Evolutionary conservation across 352 stramenopile genomes (phyloP).

Genomic region (Pythium rhizo-oryzae): DNA sequence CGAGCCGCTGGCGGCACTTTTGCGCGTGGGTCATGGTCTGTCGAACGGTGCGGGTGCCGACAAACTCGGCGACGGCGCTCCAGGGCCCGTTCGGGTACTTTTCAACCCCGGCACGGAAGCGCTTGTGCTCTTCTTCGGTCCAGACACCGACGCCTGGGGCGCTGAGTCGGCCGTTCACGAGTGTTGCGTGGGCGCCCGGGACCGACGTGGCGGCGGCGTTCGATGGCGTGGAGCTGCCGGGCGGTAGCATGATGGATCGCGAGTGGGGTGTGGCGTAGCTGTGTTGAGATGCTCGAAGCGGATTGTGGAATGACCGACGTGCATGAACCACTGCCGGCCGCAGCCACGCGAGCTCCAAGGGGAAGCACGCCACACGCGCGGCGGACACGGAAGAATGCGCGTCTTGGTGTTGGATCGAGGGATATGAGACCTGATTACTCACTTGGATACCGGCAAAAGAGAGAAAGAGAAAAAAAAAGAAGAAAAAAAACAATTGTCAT

Average conservation of each 20-base stretch:
- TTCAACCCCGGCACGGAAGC: constrained; percentile 20
- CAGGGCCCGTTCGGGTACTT: constrained; percentile 23
- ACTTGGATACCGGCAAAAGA: too few relatives aligned
- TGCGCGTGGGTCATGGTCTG: constrained; percentile 18
- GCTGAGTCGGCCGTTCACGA: not conserved
- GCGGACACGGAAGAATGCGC: too few relatives aligned
- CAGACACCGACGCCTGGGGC: constrained; percentile 1
- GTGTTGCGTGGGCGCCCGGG: not conserved
- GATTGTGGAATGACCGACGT: too few relatives aligned
- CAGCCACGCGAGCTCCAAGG: too few relatives aligned
- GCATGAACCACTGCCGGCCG: too few relatives aligned
- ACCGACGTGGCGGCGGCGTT: not conserved
- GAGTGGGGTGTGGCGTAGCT: not conserved
- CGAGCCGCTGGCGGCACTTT: constrained; percentile 7
- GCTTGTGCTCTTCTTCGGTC: constrained; percentile 12
- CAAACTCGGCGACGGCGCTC: constrained; percentile 12
- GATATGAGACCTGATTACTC: too few relatives aligned
- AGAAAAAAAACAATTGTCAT: too few relatives aligned
- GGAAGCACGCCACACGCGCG: too few relatives aligned
- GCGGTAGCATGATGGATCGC: not conserved
- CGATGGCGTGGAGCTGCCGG: not conserved
- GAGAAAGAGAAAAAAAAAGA: too few relatives aligned
- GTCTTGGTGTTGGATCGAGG: too few relatives aligned
- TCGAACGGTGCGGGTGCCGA: constrained; percentile 20
- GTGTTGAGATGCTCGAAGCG: too few relatives aligned